Evolutionary conservation across 192 early-diverging fungal species (phyloP).

Genomic region (Podila minutissima): DNA sequence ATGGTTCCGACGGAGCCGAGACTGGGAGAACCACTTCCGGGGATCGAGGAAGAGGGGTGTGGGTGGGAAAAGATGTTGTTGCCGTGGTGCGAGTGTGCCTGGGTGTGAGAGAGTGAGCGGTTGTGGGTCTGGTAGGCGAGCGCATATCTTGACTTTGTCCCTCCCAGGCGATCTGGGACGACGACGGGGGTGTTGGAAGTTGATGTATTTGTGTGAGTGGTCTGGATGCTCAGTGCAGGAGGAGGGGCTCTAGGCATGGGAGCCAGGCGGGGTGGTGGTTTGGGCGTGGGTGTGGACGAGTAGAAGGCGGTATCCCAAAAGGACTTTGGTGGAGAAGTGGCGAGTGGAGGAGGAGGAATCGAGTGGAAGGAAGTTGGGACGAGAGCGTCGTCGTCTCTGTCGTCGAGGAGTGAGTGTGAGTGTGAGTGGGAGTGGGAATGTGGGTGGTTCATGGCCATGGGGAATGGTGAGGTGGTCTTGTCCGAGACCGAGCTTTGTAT

Average conservation of each 20-base stretch:
- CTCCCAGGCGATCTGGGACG: constrained; percentile 2
- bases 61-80: constrained; percentile 35
- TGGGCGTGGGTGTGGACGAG: constrained; percentile 29
- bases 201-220: constrained; percentile 3
- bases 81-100: constrained; percentile 39
- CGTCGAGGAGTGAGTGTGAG: not conserved
- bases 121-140: constrained; percentile 21
- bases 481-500: constrained; percentile 11
- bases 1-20: constrained; percentile 19
- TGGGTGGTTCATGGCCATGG: too few species aligned
- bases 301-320: constrained; percentile 35
- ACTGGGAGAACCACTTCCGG: constrained; percentile 14
- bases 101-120: constrained; percentile 39
- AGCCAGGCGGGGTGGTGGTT: constrained; percentile 35
- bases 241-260: constrained; percentile 47
- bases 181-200: constrained; percentile 6
- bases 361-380: constrained; percentile 23
- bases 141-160: constrained; percentile 27
- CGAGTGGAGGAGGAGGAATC: not conserved
- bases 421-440: not conserved
- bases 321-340: constrained; percentile 10
- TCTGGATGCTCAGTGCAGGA: not conserved
- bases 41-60: not conserved
- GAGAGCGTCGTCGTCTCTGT: constrained; percentile 30
- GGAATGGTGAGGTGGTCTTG: too few species aligned